Conservation (phyloP, 2,329 filamentous ascomycete genomes). For the Tricladium varicosporioides region DNA sequence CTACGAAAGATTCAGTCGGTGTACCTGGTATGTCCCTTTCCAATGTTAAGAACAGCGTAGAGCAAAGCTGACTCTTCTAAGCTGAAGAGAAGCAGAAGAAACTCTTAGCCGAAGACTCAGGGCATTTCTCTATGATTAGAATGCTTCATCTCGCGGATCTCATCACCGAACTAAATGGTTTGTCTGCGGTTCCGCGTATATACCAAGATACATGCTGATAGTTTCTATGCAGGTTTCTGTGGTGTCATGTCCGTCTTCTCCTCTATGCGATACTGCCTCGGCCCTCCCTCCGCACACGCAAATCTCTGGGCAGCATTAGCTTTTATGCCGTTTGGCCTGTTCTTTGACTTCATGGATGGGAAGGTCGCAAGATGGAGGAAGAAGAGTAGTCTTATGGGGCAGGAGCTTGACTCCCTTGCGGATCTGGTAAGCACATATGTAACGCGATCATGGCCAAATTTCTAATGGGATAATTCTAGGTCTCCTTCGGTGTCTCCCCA, state of each 20-base stretch:
- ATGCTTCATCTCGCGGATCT: slow-evolving; percentile 78
- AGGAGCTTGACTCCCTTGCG: slow-evolving; percentile 93
- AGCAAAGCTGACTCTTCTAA: slow-evolving; percentile 34
- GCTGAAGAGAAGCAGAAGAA: slow-evolving; percentile 74
- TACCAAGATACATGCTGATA: not conserved
- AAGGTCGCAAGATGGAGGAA: slow-evolving; percentile 94
- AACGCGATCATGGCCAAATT: not conserved
- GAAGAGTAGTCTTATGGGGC: slow-evolving; percentile 97
- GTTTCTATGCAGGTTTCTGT: slow-evolving; percentile 61
- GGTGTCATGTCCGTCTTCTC: slow-evolving; percentile 95
- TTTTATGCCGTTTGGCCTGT: slow-evolving; percentile 88
- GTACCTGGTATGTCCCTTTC: slow-evolving; percentile 42
- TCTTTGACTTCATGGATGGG: slow-evolving; percentile 98
- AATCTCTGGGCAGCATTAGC: slow-evolving; percentile 80
- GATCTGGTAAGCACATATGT: slow-evolving; percentile 67
- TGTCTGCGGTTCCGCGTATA: slow-evolving; percentile 8
- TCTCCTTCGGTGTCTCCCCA: slow-evolving; percentile 92
- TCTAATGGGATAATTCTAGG: slow-evolving; percentile 48
- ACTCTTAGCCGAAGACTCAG: slow-evolving; percentile 65
- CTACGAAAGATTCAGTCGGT: slow-evolving; percentile 42
- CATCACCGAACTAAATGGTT: slow-evolving; percentile 80
- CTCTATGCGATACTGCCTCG: slow-evolving; percentile 88
- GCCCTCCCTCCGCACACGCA: slow-evolving; percentile 59
- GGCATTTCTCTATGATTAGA: slow-evolving; percentile 69
- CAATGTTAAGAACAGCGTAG: not conserved